Percentiles rank a stretch among this genome's conserved stretches.
These are phyloP conservation scores for Conringia planisiliqua DNA, from an alignment of 345 rosid genomes.

Conservation along the genomic window DNA sequence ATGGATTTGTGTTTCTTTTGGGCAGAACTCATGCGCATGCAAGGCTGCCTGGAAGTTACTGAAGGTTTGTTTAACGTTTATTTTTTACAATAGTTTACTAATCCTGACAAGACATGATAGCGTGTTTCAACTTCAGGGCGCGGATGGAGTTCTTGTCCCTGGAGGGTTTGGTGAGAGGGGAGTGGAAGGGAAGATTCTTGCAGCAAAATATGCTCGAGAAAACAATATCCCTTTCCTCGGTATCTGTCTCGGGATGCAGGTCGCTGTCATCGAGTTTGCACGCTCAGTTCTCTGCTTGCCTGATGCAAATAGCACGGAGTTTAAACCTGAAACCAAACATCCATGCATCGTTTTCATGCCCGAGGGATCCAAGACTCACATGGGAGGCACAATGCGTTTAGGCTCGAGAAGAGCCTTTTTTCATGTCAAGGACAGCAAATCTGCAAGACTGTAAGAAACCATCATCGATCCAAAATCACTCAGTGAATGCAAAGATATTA, in stretches of 20 bases:
- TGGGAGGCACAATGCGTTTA: constrained; percentile 97
- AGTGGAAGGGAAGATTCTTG: constrained; percentile 86
- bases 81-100: background rate
- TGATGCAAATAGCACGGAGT: constrained; percentile 91
- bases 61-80: constrained; percentile 45
- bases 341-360: constrained; percentile 96
- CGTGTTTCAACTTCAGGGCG: constrained; percentile 41
- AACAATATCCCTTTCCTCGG: constrained; percentile 80
- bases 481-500: background rate
- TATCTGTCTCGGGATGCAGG: constrained; percentile 94
- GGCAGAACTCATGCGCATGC: constrained; percentile 52
- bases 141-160: constrained; percentile 85
- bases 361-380: constrained; percentile 91
- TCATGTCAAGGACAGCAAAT: constrained; percentile 56
- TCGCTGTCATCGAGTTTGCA: constrained; percentile 87
- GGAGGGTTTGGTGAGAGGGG: constrained; percentile 99
- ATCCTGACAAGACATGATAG: background rate
- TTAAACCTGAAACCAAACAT: constrained; percentile 58
- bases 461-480: background rate
- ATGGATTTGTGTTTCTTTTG: background rate
- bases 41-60: constrained; percentile 75
- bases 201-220: constrained; percentile 85
- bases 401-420: constrained; percentile 83
- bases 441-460: constrained; percentile 68
- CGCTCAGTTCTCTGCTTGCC: constrained; percentile 61